Conservation (phyloP, 495 filamentous ascomycete species). For the Xylaria curta region DNA sequence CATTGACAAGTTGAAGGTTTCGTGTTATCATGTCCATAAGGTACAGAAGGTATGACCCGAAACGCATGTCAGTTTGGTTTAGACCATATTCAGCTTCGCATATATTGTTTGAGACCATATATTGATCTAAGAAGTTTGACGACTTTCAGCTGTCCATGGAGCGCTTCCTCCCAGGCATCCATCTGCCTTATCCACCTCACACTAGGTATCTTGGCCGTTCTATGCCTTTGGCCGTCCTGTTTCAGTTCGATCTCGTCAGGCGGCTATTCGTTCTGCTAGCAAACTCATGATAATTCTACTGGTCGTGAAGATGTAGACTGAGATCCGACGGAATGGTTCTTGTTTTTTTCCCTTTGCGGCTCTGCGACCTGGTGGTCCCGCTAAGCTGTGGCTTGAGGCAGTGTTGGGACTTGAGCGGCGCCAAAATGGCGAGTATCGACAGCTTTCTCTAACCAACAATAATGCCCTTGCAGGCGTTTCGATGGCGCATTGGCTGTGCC, state of each 20-base stretch:
- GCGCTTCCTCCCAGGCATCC: slow-evolving; percentile 2
- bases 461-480: not conserved
- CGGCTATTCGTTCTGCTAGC: not conserved
- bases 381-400: slow-evolving; percentile 14
- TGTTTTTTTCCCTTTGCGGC: slow-evolving; percentile 7
- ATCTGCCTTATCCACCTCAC: no score
- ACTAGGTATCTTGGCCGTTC: not conserved
- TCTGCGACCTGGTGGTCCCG: slow-evolving; percentile 5
- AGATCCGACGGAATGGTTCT: not conserved
- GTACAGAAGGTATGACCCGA: not conserved
- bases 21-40: no score
- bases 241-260: not conserved
- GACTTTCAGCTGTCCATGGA: not conserved
- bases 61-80: not conserved
- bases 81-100: not conserved
- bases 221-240: not conserved
- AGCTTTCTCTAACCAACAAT: not conserved
- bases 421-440: not conserved
- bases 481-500: slow-evolving; percentile 16
- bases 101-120: not conserved
- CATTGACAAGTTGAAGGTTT: no score
- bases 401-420: slow-evolving; percentile 12
- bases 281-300: not conserved
- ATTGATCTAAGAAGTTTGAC: not conserved
- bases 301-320: not conserved